A percentile compares a stretch with the other conserved stretches of the same genome.
These are phyloP conservation scores for Grosmannia clavigera DNA, from an alignment of 2,329 filamentous ascomycete genomes.

Conservation along the genomic window DNA sequence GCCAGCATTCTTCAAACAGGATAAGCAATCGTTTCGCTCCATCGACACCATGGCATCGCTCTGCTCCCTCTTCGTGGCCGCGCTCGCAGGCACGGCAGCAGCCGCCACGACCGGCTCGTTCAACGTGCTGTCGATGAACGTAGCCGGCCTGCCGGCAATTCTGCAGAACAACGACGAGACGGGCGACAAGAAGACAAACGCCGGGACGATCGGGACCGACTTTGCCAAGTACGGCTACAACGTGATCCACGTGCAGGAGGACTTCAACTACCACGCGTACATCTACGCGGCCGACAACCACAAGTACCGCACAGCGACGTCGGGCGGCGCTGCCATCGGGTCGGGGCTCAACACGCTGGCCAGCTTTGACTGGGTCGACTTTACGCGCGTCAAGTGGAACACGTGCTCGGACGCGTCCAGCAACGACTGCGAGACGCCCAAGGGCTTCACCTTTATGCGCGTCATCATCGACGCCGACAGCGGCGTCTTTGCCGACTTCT, in stretches of 20 bases:
- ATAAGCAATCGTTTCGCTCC: neutral
- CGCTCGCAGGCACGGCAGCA: neutral
- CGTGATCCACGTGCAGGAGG: slow-evolving; percentile 54
- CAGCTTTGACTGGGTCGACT: slow-evolving; percentile 43
- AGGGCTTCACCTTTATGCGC: slow-evolving; percentile 58
- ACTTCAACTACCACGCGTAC: slow-evolving; percentile 55
- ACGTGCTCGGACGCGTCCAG: slow-evolving; percentile 42
- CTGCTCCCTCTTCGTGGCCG: neutral
- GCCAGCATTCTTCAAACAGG: neutral
- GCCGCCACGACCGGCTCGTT: slow-evolving; percentile 25
- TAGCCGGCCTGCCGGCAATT: slow-evolving; percentile 44
- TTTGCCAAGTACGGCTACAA: slow-evolving; percentile 47
- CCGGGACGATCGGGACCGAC: slow-evolving; percentile 40
- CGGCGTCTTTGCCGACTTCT: slow-evolving; percentile 47
- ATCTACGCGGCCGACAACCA: slow-evolving; percentile 50
- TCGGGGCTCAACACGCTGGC: slow-evolving; percentile 52
- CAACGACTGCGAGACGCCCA: slow-evolving; percentile 53
- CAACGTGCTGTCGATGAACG: slow-evolving; percentile 43
- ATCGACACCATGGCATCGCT: neutral
- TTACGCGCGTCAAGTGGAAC: slow-evolving; percentile 46
- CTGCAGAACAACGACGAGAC: slow-evolving; percentile 48
- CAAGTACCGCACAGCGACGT: slow-evolving; percentile 48
- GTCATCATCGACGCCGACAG: slow-evolving; percentile 28
- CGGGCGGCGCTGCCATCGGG: slow-evolving; percentile 51
- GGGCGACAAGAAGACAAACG: slow-evolving; percentile 48